Percentiles rank a stretch among this genome's conserved stretches.
Evolutionary conservation across 805 yeast species (phyloP).

Genomic region (Cyberlindnera galapagoensis): DNA sequence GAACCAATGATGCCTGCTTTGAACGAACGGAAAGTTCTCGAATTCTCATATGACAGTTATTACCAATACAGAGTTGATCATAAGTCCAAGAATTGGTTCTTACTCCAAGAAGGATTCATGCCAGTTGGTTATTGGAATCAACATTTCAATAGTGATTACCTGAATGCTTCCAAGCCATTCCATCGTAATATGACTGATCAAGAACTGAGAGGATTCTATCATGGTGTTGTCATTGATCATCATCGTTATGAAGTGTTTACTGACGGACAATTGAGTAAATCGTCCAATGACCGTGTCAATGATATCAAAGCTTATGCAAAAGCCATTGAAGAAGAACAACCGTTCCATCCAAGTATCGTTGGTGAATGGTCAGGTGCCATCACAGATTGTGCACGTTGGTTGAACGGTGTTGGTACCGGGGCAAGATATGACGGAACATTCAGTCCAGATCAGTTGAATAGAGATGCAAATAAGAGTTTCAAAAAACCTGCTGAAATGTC

Average conservation of each 20-base stretch:
- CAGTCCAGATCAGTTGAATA: slow-evolving; percentile 10
- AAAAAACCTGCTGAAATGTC: not conserved
- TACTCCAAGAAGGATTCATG: slow-evolving; percentile 64
- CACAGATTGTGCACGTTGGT: slow-evolving; percentile 65
- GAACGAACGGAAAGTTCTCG: slow-evolving; percentile 29
- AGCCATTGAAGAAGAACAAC: slow-evolving; percentile 24
- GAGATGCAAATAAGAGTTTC: not conserved
- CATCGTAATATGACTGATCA: too few relatives aligned
- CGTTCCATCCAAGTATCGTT: slow-evolving; percentile 44
- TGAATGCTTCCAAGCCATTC: slow-evolving; percentile 25
- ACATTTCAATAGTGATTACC: slow-evolving; percentile 29
- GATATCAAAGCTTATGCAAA: slow-evolving; percentile 29
- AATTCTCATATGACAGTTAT: slow-evolving; percentile 29
- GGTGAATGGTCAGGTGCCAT: slow-evolving; percentile 72
- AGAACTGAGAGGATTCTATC: too few relatives aligned
- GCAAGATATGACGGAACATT: slow-evolving; percentile 52
- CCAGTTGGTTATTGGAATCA: slow-evolving; percentile 49
- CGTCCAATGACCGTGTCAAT: slow-evolving; percentile 27
- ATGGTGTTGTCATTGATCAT: slow-evolving; percentile 71
- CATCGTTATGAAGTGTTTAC: slow-evolving; percentile 88
- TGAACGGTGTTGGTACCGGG: slow-evolving; percentile 65
- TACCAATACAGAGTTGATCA: slow-evolving; percentile 20
- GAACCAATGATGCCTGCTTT: slow-evolving; percentile 60
- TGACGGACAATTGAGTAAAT: slow-evolving; percentile 46
- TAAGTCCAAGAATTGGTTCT: slow-evolving; percentile 32